These are phyloP conservation scores for Candolleomyces aberdarensis DNA, from an alignment of 768 basidiomycete genomes.

Conservation along the genomic window DNA sequence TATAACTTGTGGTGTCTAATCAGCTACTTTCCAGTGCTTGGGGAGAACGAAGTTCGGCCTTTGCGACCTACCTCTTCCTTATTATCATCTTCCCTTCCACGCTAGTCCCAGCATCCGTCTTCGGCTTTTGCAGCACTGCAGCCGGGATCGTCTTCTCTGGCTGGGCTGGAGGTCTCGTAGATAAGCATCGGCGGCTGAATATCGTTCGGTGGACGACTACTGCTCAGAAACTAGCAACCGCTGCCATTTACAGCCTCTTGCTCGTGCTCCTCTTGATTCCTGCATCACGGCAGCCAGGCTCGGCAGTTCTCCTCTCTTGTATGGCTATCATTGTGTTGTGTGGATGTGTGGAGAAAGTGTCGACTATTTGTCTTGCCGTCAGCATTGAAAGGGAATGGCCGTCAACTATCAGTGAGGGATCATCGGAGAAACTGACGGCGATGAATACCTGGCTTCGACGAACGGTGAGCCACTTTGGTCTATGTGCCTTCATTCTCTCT, in stretches of 20 bases:
- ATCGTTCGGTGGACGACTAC: constrained; percentile 38
- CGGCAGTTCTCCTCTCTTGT: neutral
- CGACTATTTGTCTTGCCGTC: constrained; percentile 39
- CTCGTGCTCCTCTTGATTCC: constrained; percentile 18
- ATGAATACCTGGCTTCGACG: constrained; percentile 42
- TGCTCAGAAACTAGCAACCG: constrained; percentile 36
- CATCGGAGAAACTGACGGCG: constrained; percentile 30
- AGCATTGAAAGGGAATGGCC: constrained; percentile 54
- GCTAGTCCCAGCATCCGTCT: constrained; percentile 45
- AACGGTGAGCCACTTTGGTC: constrained; percentile 14
- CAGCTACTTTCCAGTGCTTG: constrained; percentile 8
- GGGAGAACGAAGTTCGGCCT: constrained; percentile 38
- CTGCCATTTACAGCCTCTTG: constrained; percentile 29
- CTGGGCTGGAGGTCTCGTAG: constrained; percentile 40
- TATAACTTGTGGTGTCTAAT: neutral
- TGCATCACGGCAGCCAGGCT: neutral
- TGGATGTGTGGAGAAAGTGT: constrained; percentile 34
- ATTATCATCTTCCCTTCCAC: constrained; percentile 39
- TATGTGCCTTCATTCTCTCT: neutral
- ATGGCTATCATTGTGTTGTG: constrained; percentile 28
- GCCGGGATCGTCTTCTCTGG: constrained; percentile 38
- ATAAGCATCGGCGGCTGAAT: constrained; percentile 30
- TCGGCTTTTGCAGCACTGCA: constrained; percentile 37
- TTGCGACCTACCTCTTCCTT: constrained; percentile 41
- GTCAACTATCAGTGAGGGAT: constrained; percentile 34